Percentiles rank a stretch among this genome's conserved stretches.
Conservation (phyloP, 2,329 filamentous ascomycete genomes). For the Aschersonia sp. region DNA sequence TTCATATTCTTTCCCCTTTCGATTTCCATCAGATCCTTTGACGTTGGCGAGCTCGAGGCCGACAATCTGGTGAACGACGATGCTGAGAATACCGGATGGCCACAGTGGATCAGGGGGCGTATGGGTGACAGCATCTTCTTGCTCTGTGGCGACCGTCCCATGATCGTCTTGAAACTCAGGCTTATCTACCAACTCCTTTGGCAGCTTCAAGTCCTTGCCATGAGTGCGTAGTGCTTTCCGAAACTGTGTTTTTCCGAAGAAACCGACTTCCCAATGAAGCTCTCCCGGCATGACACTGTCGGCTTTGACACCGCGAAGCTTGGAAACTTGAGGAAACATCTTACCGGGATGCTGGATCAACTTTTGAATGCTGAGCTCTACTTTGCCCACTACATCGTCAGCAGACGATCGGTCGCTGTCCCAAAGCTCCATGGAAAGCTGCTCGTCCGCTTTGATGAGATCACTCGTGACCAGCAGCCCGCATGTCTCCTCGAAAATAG, state of each 20-base stretch:
- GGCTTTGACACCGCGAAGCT: slow-evolving; percentile 67
- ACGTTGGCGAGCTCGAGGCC: slow-evolving; percentile 86
- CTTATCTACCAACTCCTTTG: slow-evolving; percentile 57
- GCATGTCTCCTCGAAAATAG: slow-evolving; percentile 78
- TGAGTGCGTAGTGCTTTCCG: slow-evolving; percentile 72
- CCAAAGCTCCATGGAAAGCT: slow-evolving; percentile 88
- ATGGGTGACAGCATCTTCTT: slow-evolving; percentile 74
- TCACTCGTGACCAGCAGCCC: slow-evolving; percentile 79
- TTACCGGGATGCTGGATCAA: slow-evolving; percentile 84
- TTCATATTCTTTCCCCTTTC: slow-evolving; percentile 77
- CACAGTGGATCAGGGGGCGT: slow-evolving; percentile 93
- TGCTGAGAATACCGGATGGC: slow-evolving; percentile 77
- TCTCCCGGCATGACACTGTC: slow-evolving; percentile 85
- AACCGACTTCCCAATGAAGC: slow-evolving; percentile 92
- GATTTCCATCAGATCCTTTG: slow-evolving; percentile 68
- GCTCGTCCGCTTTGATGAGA: slow-evolving; percentile 85
- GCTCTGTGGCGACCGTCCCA: slow-evolving; percentile 52
- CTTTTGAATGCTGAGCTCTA: slow-evolving; percentile 86
- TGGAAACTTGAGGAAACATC: slow-evolving; percentile 83
- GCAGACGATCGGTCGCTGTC: slow-evolving; percentile 86
- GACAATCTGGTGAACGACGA: slow-evolving; percentile 89
- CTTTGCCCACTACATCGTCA: slow-evolving; percentile 89
- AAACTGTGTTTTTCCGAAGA: slow-evolving; percentile 83
- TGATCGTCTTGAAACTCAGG: slow-evolving; percentile 75
- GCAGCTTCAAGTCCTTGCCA: slow-evolving; percentile 68